These are phyloP conservation scores for Kodamaea suecica DNA, from an alignment of 1,139 yeast genomes.

Conservation along the genomic window DNA sequence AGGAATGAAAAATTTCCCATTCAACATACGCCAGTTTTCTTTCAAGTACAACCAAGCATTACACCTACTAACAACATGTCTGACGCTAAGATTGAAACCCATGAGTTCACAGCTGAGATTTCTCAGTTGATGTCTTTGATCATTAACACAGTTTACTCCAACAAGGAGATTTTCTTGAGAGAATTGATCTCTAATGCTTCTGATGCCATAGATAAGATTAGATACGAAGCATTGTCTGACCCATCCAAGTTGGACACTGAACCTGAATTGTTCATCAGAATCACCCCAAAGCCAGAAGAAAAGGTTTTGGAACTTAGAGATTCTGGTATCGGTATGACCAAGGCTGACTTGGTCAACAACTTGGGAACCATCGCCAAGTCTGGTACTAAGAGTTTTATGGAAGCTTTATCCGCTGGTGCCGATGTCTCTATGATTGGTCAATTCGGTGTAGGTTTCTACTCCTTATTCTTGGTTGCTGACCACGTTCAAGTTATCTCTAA, in stretches of 20 bases:
- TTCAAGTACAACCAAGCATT: too few species aligned
- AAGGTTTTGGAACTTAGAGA: conserved; percentile 97
- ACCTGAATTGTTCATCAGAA: conserved; percentile 95
- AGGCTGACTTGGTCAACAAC: conserved; percentile 97
- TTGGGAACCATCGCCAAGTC: conserved; percentile 99
- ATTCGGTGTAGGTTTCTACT: conserved; percentile 99
- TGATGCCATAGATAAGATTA: conserved; percentile 93
- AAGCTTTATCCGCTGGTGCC: conserved; percentile 98
- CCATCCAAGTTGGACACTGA: conserved; percentile 90
- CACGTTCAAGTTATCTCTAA: conserved; percentile 97
- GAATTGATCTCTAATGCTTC: conserved; percentile 98
- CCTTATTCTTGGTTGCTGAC: conserved; percentile 98
- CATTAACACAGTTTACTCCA: conserved; percentile 99
- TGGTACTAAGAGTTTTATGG: conserved; percentile 99
- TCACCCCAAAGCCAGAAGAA: conserved; percentile 93
- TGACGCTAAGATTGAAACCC: conserved; percentile 66
- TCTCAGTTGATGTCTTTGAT: conserved; percentile 99
- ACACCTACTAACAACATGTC: conserved; percentile 39
- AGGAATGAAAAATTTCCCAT: too few species aligned
- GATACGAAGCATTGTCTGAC: conserved; percentile 94
- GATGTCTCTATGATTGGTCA: conserved; percentile 99
- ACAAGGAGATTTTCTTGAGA: conserved; percentile 98
- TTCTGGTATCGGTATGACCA: conserved; percentile 99
- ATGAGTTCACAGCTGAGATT: conserved; percentile 99
- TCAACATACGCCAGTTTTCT: too few species aligned